These are phyloP conservation scores for Chenopodium formosanum DNA, from an alignment of 148 eudicot genomes.

Conservation along the genomic window DNA sequence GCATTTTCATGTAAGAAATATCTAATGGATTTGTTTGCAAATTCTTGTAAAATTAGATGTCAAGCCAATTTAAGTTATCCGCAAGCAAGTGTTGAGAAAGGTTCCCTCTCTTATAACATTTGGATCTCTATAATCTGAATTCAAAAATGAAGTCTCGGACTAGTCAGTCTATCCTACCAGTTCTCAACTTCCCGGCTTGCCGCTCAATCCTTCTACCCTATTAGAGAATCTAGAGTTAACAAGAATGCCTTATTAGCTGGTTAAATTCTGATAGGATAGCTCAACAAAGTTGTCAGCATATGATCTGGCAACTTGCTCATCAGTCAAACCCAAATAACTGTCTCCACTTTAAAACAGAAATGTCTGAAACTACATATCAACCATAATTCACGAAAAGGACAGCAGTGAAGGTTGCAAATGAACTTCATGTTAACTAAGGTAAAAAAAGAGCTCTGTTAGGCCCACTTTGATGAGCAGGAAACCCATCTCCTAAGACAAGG, in stretches of 20 bases:
- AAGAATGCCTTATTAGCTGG: neutral
- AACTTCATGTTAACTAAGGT: neutral
- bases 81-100: neutral
- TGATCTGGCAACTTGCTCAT: neutral
- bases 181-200: neutral
- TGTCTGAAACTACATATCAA: neutral
- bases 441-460: neutral
- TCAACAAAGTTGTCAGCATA: neutral
- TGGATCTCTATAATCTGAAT: neutral
- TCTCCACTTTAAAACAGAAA: neutral
- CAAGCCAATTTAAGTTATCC: neutral
- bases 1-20: neutral
- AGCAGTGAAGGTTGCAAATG: neutral
- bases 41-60: neutral
- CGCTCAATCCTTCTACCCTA: neutral
- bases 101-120: neutral
- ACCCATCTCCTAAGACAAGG: neutral
- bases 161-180: neutral
- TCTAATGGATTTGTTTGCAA: neutral
- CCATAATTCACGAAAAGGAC: neutral
- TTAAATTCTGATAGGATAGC: neutral
- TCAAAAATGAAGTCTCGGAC: neutral
- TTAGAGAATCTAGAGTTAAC: neutral
- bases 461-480: neutral
- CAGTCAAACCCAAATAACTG: neutral